A percentile compares a stretch with the other conserved stretches of the same genome.
Conservation (phyloP, 768 basidiomycete species). For the Leucogyrophana mollusca region DNA sequence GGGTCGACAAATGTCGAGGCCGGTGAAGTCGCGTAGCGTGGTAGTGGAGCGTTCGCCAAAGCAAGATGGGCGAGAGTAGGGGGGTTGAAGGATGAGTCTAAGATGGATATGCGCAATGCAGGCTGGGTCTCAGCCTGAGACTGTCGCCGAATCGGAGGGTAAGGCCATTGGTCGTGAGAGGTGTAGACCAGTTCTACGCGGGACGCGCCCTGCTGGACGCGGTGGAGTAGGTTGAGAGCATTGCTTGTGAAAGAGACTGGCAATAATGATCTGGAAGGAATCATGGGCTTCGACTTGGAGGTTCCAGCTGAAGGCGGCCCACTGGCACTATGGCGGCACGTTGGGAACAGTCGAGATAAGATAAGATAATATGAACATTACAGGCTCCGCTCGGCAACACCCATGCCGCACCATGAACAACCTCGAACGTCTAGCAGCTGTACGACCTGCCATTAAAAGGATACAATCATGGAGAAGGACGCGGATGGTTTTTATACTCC, state of each 20-base stretch:
- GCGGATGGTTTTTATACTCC: conserved; percentile 79
- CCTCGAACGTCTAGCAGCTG: background rate
- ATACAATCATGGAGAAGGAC: conserved; percentile 61
- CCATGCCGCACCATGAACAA: conserved; percentile 5
- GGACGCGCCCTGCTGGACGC: conserved; percentile 44
- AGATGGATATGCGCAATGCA: conserved; percentile 64
- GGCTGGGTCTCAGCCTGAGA: too few species aligned
- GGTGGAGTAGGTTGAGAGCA: conserved; percentile 19
- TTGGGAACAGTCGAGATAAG: background rate
- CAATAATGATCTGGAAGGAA: conserved; percentile 1
- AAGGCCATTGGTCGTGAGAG: conserved; percentile 67
- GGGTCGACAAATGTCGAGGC: background rate
- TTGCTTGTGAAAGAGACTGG: conserved; percentile 19
- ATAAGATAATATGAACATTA: conserved; percentile 3
- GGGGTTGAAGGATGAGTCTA: conserved; percentile 94
- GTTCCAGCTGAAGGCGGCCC: too few species aligned
- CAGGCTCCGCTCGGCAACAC: conserved; percentile 4
- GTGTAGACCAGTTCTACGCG: conserved; percentile 60
- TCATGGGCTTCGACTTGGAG: too few species aligned
- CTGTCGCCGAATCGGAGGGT: conserved; percentile 34
- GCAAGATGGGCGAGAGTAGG: conserved; percentile 85
- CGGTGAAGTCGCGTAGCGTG: conserved; percentile 6
- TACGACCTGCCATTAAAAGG: conserved; percentile 2
- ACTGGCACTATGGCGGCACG: background rate
- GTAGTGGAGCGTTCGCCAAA: conserved; percentile 51